Evolutionary conservation across 192 early-diverging fungal genomes (phyloP).

Genomic region (Linnemannia schmuckeri): DNA sequence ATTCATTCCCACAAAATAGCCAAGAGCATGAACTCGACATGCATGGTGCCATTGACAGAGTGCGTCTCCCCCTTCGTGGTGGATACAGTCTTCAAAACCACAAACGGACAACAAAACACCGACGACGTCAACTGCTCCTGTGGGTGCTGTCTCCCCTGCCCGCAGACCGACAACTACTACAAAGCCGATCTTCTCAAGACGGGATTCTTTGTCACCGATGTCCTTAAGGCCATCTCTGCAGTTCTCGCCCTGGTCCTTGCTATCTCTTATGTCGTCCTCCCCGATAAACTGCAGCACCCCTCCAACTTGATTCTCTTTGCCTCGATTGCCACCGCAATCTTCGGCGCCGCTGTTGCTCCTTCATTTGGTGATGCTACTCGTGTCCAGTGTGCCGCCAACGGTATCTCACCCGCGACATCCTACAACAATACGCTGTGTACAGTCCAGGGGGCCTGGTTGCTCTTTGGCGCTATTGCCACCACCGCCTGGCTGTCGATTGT

Average conservation of each 20-base stretch:
- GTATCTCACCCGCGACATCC: slow-evolving; percentile 46
- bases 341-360: slow-evolving; percentile 56
- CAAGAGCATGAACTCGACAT: slow-evolving; percentile 52
- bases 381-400: slow-evolving; percentile 60
- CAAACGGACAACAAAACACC: slow-evolving; percentile 36
- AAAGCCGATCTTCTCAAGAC: slow-evolving; percentile 50
- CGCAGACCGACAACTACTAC: slow-evolving; percentile 62
- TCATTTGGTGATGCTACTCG: slow-evolving; percentile 57
- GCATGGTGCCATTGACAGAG: slow-evolving; percentile 23
- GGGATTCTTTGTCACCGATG: slow-evolving; percentile 62
- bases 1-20: slow-evolving; percentile 2
- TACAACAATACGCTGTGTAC: slow-evolving; percentile 59
- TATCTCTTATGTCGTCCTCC: slow-evolving; percentile 61
- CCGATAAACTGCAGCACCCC: slow-evolving; percentile 64
- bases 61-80: slow-evolving; percentile 59
- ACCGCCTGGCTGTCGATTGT: slow-evolving; percentile 61
- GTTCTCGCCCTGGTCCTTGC: slow-evolving; percentile 51
- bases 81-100: slow-evolving; percentile 44
- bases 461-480: slow-evolving; percentile 62
- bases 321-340: slow-evolving; percentile 58
- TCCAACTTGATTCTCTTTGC: slow-evolving; percentile 61
- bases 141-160: slow-evolving; percentile 67
- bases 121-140: slow-evolving; percentile 40
- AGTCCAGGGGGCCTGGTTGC: slow-evolving; percentile 61
- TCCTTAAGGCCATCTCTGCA: slow-evolving; percentile 59